These are phyloP conservation scores for Crucihimalaya himalaica DNA, from an alignment of 345 rosid genomes.

Conservation along the genomic window DNA sequence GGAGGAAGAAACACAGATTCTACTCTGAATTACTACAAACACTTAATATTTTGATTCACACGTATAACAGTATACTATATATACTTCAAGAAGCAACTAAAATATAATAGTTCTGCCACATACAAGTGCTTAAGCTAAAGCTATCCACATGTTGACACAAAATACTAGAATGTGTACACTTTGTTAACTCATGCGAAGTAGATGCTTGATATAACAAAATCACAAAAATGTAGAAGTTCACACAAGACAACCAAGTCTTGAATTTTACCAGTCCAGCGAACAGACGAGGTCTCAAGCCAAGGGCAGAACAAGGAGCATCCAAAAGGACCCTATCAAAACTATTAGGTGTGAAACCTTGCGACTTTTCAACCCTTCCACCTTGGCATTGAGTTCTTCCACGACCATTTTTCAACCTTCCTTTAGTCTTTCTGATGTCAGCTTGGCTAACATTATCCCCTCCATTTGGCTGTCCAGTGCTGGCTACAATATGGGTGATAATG, in stretches of 20 bases:
- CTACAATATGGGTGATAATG: conserved; percentile 51
- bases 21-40: not conserved
- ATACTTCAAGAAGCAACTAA: conserved; percentile 11
- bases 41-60: not conserved
- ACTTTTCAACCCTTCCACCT: conserved; percentile 80
- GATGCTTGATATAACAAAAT: not conserved
- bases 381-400: conserved; percentile 81
- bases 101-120: not conserved
- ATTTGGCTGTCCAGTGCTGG: conserved; percentile 52
- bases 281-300: conserved; percentile 94
- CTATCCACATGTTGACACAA: conserved; percentile 4
- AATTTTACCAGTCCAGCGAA: conserved; percentile 76
- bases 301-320: conserved; percentile 99
- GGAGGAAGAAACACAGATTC: conserved; percentile 16
- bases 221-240: conserved; percentile 2
- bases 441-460: conserved; percentile 59
- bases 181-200: not conserved
- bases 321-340: conserved; percentile 95
- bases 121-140: conserved; percentile 6
- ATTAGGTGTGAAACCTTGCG: conserved; percentile 73
- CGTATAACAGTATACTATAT: not conserved
- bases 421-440: conserved; percentile 73
- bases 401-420: conserved; percentile 78
- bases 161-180: not conserved
- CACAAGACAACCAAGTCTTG: not conserved